Base-by-base conservation (phyloP, 2,329 filamentous ascomycete genomes). In the Capronia coronata region DNA sequence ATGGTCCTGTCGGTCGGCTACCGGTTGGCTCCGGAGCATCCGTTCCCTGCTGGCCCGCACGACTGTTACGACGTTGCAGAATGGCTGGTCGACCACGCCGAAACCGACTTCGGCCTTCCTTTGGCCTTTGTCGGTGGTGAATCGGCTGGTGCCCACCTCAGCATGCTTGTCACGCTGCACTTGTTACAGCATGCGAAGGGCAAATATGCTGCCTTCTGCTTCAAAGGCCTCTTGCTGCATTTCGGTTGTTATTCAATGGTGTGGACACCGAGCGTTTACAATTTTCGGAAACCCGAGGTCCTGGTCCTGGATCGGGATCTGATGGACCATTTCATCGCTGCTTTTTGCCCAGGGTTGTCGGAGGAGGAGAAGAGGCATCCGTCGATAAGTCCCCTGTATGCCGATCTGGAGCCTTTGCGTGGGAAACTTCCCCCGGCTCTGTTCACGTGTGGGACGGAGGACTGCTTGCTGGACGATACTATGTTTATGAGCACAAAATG, bases 61-160 rank as follows among this genome's bases (percentile, higher is more conserved):
- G 79, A 82, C 61, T 79, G 76, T 63, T 72, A 74, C 57, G 78
- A 82, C 59, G 75, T 71, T 2, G 78, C 70, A 0, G 72, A 76
- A 50, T 76, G 75, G 62, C 65, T 82, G 1, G 63, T 76, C 21
- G 70, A 76, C 46, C 67, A 77, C 50, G 69, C 71, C 0, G 61
- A 70, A 50, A 54, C 55, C 6, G 56, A 67, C 3, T 75, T 68
- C 56, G 73, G 73, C 8, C 68, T 63, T 0, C 62, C 66, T 2
- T 51, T 76, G 18, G 59, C 64, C 51, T 74, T 75, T 46, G 66
- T 73, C 32, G 69, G 70, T 19, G 72, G 72, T n/a, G 73, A 75
- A 61, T 65, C 67, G 8, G 75, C 76, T 1, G 76, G 77, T 16
- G 76, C 61, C 13, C 74, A 79, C 59, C 66, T 79, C 18, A 66